phyloP scores from a whole-genome alignment of 352 stramenopile species.

The Pythium folliculosum region DNA sequence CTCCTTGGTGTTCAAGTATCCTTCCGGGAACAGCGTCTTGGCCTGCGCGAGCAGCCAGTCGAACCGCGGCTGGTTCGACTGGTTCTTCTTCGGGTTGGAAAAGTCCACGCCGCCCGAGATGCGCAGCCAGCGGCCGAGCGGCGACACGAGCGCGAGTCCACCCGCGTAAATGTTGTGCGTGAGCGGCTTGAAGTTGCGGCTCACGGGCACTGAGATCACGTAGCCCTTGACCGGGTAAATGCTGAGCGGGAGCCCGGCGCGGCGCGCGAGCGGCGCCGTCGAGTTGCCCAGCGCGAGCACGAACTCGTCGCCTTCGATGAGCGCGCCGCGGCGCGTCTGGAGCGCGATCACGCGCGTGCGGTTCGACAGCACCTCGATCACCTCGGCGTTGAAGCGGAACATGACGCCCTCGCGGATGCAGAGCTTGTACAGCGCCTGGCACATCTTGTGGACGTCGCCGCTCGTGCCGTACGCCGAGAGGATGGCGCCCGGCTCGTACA shows the following conservation, averaged over 20 bases:
- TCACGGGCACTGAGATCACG: constrained; percentile 81
- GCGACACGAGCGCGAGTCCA: constrained; percentile 73
- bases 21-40: constrained; percentile 79
- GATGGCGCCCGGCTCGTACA: constrained; percentile 68
- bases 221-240: constrained; percentile 89
- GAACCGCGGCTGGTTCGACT: constrained; percentile 63
- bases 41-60: constrained; percentile 78
- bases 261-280: constrained; percentile 62
- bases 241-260: constrained; percentile 70
- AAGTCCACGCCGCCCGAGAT: constrained; percentile 86
- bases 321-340: constrained; percentile 72
- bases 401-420: constrained; percentile 85
- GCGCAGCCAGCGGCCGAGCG: constrained; percentile 65
- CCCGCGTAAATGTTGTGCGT: constrained; percentile 85
- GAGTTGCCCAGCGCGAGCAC: constrained; percentile 83
- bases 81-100: constrained; percentile 62
- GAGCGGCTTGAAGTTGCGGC: constrained; percentile 57
- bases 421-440: constrained; percentile 73
- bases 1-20: constrained; percentile 74
- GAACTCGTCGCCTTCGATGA: constrained; percentile 89
- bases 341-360: constrained; percentile 76
- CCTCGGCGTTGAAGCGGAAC: constrained; percentile 87
- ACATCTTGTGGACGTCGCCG: constrained; percentile 90
- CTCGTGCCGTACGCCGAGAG: constrained; percentile 84
- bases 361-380: constrained; percentile 79